phyloP scores from a whole-genome alignment of 2,329 filamentous ascomycete species.

The Biscogniauxia marginata region DNA sequence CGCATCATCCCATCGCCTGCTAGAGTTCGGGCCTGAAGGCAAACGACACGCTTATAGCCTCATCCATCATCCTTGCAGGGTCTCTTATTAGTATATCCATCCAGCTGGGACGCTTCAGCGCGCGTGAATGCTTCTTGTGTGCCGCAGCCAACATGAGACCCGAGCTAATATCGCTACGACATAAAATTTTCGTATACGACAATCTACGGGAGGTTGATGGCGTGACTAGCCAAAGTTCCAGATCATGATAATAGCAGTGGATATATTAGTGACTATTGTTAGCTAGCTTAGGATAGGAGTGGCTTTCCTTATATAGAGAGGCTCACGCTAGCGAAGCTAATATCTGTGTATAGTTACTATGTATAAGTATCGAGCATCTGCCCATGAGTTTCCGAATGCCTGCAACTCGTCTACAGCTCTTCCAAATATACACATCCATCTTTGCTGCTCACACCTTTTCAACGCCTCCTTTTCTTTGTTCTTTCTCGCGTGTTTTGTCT shows the following conservation, averaged over 20 bases:
- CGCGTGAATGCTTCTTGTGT: not conserved
- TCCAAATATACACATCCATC: not conserved
- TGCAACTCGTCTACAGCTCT: not conserved
- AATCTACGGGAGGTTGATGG: not conserved
- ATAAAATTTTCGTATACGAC: not conserved
- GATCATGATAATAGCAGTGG: not conserved
- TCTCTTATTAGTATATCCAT: not conserved
- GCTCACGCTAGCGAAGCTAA: not conserved
- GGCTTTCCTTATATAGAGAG: not conserved
- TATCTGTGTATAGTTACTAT: not conserved
- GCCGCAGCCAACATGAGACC: not conserved
- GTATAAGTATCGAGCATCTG: not conserved
- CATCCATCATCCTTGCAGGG: not conserved
- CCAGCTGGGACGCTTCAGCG: not conserved
- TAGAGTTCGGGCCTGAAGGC: not conserved
- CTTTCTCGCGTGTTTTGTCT: not conserved
- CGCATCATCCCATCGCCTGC: not conserved
- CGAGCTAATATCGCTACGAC: not conserved
- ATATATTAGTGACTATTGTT: not conserved
- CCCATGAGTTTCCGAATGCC: not conserved
- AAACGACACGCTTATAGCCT: not conserved
- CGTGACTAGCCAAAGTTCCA: not conserved
- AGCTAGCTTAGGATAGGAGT: not conserved
- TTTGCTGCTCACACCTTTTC: not conserved
- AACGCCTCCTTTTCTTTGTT: not conserved